Base-by-base conservation (phyloP, 2,329 filamentous ascomycete genomes). In the Kalaharituber pfeilii region DNA sequence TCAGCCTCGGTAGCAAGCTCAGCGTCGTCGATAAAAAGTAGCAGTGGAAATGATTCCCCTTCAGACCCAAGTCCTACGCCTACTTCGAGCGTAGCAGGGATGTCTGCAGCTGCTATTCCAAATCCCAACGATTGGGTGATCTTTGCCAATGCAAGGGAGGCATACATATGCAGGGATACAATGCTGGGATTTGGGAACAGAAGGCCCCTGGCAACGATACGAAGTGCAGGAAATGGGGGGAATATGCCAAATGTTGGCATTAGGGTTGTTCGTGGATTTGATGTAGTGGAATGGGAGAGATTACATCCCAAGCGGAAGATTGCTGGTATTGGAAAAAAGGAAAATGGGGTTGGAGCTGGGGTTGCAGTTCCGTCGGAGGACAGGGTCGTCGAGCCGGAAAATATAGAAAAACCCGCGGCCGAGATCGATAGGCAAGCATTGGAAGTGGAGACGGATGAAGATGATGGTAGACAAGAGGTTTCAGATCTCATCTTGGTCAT, bases 401-500 rank as follows among this genome's bases (percentile, higher is more conserved):
- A 27, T 22, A 26, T 28, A 3, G 13, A 50, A 18, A 18, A 20
- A 11, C 25, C 47, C 3, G 47, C n/a, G 47, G 13, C 47, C 13
- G 53, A 57, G 36, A 53, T 27, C n/a, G 52, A 45, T 5, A 63
- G 62, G 36, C 39, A 44, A 25, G 56, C 51, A 42, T 50, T 30
- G 24, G 60, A 63, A 9, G 62, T 72, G 59, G 75, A 80, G 64
- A 82, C 86, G 69, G 69, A 74, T 65, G 71, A 77, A 61, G 73
- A 86, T 66, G 75, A 79, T 65, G 72, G 77, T 42, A 73, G 73
- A 26, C 80, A 80, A 1, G 79, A 80, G 57, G 84, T 94, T 4
- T 89, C 84, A 0, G 91, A 98, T 65, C 72, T 98, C 6, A 78
- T 96, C 1, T 74, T 98, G 3, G 86, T 96, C 8, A 84, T 91